These are phyloP conservation scores for Ophiostoma tasmaniense DNA, from an alignment of 2,329 filamentous ascomycete genomes.

Conservation along the genomic window DNA sequence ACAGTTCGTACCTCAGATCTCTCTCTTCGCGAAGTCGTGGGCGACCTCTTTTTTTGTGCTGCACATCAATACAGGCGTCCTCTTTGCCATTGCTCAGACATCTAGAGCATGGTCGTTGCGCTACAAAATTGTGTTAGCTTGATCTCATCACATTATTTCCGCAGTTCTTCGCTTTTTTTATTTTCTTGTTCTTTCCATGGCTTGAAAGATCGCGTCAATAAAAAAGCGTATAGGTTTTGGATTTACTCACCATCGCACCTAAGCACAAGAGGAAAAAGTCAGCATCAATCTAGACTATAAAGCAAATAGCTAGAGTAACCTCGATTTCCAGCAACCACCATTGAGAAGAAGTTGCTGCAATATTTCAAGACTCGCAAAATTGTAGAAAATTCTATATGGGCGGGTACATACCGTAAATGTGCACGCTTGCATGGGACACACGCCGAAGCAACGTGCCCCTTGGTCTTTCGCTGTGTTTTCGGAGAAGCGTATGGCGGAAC, in stretches of 20 bases:
- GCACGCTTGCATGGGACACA: constrained; percentile 81
- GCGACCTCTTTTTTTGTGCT: constrained; percentile 76
- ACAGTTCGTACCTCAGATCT: constrained; percentile 47
- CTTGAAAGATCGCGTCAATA: background rate
- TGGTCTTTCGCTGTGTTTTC: constrained; percentile 58
- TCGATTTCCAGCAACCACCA: background rate
- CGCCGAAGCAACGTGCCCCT: constrained; percentile 75
- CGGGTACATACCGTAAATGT: constrained; percentile 54
- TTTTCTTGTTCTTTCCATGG: too few relatives aligned
- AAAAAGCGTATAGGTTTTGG: background rate
- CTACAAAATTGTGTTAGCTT: constrained; percentile 29
- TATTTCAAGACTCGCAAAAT: background rate
- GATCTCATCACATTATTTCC: too few relatives aligned
- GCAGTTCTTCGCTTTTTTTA: background rate
- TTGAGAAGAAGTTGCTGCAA: background rate
- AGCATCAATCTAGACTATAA: background rate
- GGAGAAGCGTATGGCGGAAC: constrained; percentile 44
- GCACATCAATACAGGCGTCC: constrained; percentile 72
- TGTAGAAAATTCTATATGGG: background rate
- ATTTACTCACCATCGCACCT: constrained; percentile 16
- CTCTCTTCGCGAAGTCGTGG: constrained; percentile 68
- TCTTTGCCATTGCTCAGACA: constrained; percentile 72
- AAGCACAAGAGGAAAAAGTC: background rate
- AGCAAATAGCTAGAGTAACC: background rate
- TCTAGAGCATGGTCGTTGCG: constrained; percentile 68